phyloP scores from a whole-genome alignment of 2,329 filamentous ascomycete genomes.

The Gnomoniopsis smithogilvyi region DNA sequence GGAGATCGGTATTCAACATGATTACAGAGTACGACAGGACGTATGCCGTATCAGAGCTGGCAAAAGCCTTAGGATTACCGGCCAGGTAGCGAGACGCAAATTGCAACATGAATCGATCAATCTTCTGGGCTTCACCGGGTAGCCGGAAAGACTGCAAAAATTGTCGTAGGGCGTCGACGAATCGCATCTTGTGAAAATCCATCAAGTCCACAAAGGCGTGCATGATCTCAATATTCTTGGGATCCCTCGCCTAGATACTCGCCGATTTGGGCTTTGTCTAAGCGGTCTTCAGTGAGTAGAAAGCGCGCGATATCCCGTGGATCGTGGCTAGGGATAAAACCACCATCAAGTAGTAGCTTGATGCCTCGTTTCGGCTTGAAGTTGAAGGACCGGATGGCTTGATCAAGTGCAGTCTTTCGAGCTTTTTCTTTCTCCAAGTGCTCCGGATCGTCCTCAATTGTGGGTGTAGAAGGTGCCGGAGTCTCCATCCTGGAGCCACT shows the following conservation, averaged over 20 bases:
- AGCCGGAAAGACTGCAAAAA: slow-evolving; percentile 94
- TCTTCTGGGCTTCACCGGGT: slow-evolving; percentile 96
- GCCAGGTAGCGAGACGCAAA: slow-evolving; percentile 95
- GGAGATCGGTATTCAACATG: slow-evolving; percentile 91
- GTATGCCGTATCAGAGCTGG: slow-evolving; percentile 96
- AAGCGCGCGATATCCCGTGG: slow-evolving; percentile 84
- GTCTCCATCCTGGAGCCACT: slow-evolving; percentile 61
- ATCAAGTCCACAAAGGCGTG: slow-evolving; percentile 95
- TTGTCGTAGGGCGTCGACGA: slow-evolving; percentile 85
- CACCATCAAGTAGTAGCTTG: slow-evolving; percentile 76
- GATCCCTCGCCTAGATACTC: slow-evolving; percentile 94
- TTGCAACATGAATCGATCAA: slow-evolving; percentile 98
- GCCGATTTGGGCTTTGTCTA: slow-evolving; percentile 90
- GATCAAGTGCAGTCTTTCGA: slow-evolving; percentile 85
- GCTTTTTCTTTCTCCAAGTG: slow-evolving; percentile 95
- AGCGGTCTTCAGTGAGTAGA: slow-evolving; percentile 72
- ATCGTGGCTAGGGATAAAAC: slow-evolving; percentile 78
- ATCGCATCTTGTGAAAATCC: slow-evolving; percentile 88
- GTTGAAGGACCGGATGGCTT: slow-evolving; percentile 90
- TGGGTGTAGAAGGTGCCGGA: slow-evolving; percentile 62
- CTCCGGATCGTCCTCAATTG: slow-evolving; percentile 83
- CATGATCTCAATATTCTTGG: slow-evolving; percentile 95
- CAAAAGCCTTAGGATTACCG: slow-evolving; percentile 95
- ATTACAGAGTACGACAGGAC: slow-evolving; percentile 96
- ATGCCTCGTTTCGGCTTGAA: slow-evolving; percentile 96